Percentiles rank a stretch among this genome's conserved stretches.
These are phyloP conservation scores for Camellia sinensis DNA, from an alignment of 148 eudicot species.

Conservation along the genomic window DNA sequence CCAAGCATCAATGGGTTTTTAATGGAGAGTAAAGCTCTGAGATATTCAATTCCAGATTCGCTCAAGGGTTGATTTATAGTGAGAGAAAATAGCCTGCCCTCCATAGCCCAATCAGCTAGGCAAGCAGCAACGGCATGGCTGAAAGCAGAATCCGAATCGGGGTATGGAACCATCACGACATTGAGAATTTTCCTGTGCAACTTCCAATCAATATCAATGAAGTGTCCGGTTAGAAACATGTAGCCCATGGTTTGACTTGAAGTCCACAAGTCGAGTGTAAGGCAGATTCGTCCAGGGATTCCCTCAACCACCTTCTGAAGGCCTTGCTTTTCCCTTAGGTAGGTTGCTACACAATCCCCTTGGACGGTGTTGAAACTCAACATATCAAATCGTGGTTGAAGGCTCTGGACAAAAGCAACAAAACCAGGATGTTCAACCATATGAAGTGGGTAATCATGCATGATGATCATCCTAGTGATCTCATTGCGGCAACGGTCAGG, in stretches of 20 bases:
- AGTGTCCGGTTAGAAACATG: conserved; percentile 62
- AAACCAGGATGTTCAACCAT: conserved; percentile 76
- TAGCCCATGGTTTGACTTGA: conserved; percentile 60
- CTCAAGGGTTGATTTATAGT: conserved; percentile 55
- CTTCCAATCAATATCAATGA: conserved; percentile 72
- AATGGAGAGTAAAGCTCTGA: conserved; percentile 68
- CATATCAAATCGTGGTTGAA: conserved; percentile 66
- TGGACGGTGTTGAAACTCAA: conserved; percentile 58
- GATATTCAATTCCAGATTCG: conserved; percentile 51
- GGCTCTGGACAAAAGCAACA: conserved; percentile 50
- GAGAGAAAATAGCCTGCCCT: conserved; percentile 56
- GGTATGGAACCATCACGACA: conserved; percentile 82
- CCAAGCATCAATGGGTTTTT: conserved; percentile 59
- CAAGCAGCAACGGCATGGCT: conserved; percentile 81
- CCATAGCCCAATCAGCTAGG: conserved; percentile 79
- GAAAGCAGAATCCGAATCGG: conserved; percentile 70
- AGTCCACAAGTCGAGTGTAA: conserved; percentile 64
- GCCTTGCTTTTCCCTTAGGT: conserved; percentile 57
- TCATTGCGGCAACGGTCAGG: conserved; percentile 64
- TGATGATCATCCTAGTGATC: conserved; percentile 67
- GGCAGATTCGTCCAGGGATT: conserved; percentile 66
- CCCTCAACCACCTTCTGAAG: conserved; percentile 55
- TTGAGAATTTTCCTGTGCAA: conserved; percentile 69
- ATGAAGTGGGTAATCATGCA: conserved; percentile 74
- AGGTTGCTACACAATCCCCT: conserved; percentile 69